Percentiles rank a stretch among this genome's conserved stretches.
These are phyloP conservation scores for Iberis pinnata DNA, from an alignment of 345 rosid species.

Conservation along the genomic window DNA sequence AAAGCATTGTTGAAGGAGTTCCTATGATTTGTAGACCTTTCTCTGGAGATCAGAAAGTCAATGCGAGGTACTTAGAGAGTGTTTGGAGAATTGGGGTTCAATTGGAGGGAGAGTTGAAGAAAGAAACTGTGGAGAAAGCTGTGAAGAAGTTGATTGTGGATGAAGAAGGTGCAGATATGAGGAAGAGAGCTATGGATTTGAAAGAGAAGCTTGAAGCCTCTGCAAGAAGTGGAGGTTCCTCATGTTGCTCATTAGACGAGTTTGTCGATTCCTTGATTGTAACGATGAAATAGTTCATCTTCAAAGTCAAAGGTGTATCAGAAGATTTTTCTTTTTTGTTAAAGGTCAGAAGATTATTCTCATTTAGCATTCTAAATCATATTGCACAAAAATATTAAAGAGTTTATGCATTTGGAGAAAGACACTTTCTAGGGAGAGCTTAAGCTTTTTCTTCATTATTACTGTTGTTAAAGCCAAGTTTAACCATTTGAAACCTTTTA, in stretches of 20 bases:
- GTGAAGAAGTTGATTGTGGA: slow-evolving; percentile 30
- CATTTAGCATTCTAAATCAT: not conserved
- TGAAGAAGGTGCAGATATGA: slow-evolving; percentile 31
- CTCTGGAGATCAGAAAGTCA: slow-evolving; percentile 37
- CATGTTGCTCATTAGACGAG: slow-evolving; percentile 20
- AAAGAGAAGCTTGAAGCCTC: slow-evolving; percentile 26
- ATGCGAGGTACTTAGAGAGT: slow-evolving; percentile 33
- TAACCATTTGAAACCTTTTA: too few species aligned
- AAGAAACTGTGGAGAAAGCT: slow-evolving; percentile 23
- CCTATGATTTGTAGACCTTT: slow-evolving; percentile 44
- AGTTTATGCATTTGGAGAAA: too few species aligned
- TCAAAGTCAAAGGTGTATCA: not conserved
- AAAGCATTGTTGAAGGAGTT: slow-evolving; percentile 45
- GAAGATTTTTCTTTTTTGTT: not conserved
- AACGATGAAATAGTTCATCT: not conserved
- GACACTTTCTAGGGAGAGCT: too few species aligned
- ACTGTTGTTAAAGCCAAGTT: too few species aligned
- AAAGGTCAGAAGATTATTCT: too few species aligned
- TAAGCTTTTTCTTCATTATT: too few species aligned
- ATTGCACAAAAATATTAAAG: not conserved
- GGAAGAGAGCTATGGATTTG: slow-evolving; percentile 25
- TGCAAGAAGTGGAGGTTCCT: slow-evolving; percentile 20
- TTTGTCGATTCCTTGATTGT: slow-evolving; percentile 14
- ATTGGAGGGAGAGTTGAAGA: slow-evolving; percentile 34
- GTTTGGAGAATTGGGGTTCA: slow-evolving; percentile 38